A percentile compares a stretch with the other conserved stretches of the same genome.
These are phyloP conservation scores for Austroboletus festivus DNA, from an alignment of 768 basidiomycete species.

Conservation along the genomic window DNA sequence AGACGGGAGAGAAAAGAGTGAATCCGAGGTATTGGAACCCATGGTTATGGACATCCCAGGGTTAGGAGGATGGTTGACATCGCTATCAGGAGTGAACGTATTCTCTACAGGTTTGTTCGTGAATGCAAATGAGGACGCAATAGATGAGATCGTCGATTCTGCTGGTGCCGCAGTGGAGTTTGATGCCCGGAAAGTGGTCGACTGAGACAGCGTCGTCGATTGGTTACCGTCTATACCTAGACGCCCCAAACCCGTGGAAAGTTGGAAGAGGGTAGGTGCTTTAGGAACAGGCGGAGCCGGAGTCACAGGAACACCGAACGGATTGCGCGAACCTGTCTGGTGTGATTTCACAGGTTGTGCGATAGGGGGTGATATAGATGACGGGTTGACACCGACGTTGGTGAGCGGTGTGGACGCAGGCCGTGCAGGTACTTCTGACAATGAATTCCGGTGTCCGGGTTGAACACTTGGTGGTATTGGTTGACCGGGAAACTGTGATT, in stretches of 20 bases:
- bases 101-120: constrained; percentile 32
- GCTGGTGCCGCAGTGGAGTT: constrained; percentile 12
- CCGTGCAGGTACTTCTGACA: constrained; percentile 43
- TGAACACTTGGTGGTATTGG: constrained; percentile 7
- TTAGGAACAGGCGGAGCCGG: constrained; percentile 67
- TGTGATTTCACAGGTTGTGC: constrained; percentile 76
- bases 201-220: constrained; percentile 27
- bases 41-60: constrained; percentile 36
- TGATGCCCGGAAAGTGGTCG: constrained; percentile 31
- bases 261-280: constrained; percentile 76
- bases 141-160: constrained; percentile 56
- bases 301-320: constrained; percentile 76
- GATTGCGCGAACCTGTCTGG: constrained; percentile 92
- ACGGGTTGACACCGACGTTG: constrained; percentile 26
- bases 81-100: not conserved
- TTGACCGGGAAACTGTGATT: constrained; percentile 14
- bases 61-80: constrained; percentile 19
- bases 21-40: constrained; percentile 45
- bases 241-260: constrained; percentile 51
- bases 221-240: constrained; percentile 26
- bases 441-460: constrained; percentile 4
- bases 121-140: constrained; percentile 73
- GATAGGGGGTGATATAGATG: constrained; percentile 39
- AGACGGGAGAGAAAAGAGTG: constrained; percentile 44
- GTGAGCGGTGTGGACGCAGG: constrained; percentile 74